Evolutionary conservation across 768 basidiomycete genomes (phyloP).

Genomic region (Leucocoprinus birnbaumii): DNA sequence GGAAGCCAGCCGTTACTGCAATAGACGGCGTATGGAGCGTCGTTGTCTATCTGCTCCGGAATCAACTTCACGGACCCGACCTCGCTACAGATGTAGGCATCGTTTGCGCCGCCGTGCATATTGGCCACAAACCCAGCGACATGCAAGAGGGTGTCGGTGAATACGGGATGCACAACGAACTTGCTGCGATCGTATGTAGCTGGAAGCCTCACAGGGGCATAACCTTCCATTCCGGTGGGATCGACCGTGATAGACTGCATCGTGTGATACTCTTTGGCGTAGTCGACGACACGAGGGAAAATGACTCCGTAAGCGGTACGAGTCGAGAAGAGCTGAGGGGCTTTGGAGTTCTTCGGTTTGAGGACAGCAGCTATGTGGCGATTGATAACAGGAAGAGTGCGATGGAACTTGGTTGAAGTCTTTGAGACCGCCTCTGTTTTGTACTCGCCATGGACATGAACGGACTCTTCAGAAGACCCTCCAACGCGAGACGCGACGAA

Average conservation of each 20-base stretch:
- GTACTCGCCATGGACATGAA: conserved; percentile 48
- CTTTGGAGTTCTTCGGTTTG: conserved; percentile 19
- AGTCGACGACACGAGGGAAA: conserved; percentile 68
- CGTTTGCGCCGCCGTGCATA: conserved; percentile 41
- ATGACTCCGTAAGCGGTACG: conserved; percentile 62
- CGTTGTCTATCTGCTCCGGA: conserved; percentile 35
- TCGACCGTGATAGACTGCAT: conserved; percentile 53
- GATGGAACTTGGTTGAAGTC: conserved; percentile 33
- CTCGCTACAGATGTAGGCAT: conserved; percentile 63
- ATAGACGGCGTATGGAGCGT: conserved; percentile 46
- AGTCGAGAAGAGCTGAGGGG: conserved; percentile 47
- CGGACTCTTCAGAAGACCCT: conserved; percentile 25
- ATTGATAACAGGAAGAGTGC: conserved; percentile 29
- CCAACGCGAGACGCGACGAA: conserved; percentile 38
- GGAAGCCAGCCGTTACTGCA: conserved; percentile 43
- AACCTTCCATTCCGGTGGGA: conserved; percentile 44
- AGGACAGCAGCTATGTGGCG: conserved; percentile 30
- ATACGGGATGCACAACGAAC: conserved; percentile 50
- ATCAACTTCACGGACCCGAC: conserved; percentile 48
- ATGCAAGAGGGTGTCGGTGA: conserved; percentile 67
- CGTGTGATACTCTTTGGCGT: conserved; percentile 54
- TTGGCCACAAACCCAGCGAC: conserved; percentile 71
- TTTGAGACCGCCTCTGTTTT: conserved; percentile 28
- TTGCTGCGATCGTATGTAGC: conserved; percentile 22
- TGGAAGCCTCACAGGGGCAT: conserved; percentile 46